A percentile compares a stretch with the other conserved stretches of the same genome.
Conservation (phyloP, 2,329 filamentous ascomycete species). For the Penicillium corylophilum region DNA sequence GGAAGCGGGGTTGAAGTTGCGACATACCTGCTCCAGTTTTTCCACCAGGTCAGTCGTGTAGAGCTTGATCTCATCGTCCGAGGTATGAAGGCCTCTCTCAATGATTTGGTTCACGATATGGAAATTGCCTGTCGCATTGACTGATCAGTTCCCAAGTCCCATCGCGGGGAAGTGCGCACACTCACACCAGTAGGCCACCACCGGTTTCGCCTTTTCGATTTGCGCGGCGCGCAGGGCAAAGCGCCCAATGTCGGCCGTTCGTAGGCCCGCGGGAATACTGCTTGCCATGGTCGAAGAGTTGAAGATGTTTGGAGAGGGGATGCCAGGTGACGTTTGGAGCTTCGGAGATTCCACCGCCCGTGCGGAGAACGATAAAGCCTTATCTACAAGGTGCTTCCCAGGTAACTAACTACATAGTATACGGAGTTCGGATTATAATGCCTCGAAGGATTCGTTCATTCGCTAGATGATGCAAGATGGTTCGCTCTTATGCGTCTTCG, state of each 20-base stretch:
- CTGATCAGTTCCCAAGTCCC: constrained; percentile 13
- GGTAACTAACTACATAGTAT: not conserved
- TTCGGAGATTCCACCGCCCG: constrained; percentile 22
- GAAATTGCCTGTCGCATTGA: constrained; percentile 66
- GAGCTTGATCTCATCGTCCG: constrained; percentile 71
- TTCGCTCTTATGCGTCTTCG: constrained; percentile 28
- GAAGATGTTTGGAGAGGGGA: constrained; percentile 5
- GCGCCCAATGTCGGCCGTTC: constrained; percentile 75
- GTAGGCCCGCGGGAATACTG: constrained; percentile 69
- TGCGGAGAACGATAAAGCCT: constrained; percentile 20
- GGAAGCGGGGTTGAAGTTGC: not conserved
- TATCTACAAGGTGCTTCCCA: not conserved
- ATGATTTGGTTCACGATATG: constrained; percentile 93
- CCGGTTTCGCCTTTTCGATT: constrained; percentile 79
- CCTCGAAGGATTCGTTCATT: not conserved
- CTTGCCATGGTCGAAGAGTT: constrained; percentile 62
- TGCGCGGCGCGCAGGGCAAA: constrained; percentile 83
- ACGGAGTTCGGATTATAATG: not conserved
- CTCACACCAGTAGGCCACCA: constrained; percentile 93
- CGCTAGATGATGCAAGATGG: not conserved
- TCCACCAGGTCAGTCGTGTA: constrained; percentile 89
- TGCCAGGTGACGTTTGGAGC: constrained; percentile 24
- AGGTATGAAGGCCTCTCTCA: constrained; percentile 71
- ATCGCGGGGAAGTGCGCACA: constrained; percentile 23
- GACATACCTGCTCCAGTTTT: constrained; percentile 72